Evolutionary conservation across 2,329 filamentous ascomycete genomes (phyloP), one percentile per base, ranked within the genome.

Genomic region (Fusarium mundagurra): DNA sequence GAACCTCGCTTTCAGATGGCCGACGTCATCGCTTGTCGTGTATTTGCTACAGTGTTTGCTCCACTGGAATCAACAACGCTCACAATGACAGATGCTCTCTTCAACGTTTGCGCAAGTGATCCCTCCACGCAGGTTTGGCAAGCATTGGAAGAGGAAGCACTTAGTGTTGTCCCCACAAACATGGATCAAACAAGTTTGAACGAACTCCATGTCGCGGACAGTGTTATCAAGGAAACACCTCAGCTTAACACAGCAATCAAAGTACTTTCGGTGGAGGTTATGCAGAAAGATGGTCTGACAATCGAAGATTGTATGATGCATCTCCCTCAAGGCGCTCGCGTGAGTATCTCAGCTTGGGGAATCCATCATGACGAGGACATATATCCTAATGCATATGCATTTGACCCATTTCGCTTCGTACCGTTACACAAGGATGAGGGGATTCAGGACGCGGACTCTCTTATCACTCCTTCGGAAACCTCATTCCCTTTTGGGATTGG

Each of bases 151-250:
- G 24, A 24, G 0, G n/a, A 70, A 8, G 18, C 22, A 2, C 2
- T 20, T 10, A 12, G 6, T 9, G 18, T 6, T 1, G 6, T 48
- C 22, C 9, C 51, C 8, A 2, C 18, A 22, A 20, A 29, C 2
- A 24, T 33, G 0, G 17, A 50, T 2, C 53, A 65, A 3, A 10
- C 16, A 1, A 29, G 8, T 8, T 6, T 65, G 0, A 59, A 70
- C 16, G 16, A 22, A 5, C 17, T 60, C 0, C 1, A 24, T 10
- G 8, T 31, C 0, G 36, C 47, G 11, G 66, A 60, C n/a, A 64
- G 45, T 1, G 36, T 67, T 1, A 36, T 65, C 27, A 70, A 70
- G 14, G 33, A 70, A 44, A 36, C 45, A 27, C 47, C 55, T 17
- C 22, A n/a, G 14, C 31, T 70, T 0, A 24, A 65, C 0, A 45